Base-by-base conservation (phyloP, 495 filamentous ascomycete species). In the Hypoxylon fragiforme region DNA sequence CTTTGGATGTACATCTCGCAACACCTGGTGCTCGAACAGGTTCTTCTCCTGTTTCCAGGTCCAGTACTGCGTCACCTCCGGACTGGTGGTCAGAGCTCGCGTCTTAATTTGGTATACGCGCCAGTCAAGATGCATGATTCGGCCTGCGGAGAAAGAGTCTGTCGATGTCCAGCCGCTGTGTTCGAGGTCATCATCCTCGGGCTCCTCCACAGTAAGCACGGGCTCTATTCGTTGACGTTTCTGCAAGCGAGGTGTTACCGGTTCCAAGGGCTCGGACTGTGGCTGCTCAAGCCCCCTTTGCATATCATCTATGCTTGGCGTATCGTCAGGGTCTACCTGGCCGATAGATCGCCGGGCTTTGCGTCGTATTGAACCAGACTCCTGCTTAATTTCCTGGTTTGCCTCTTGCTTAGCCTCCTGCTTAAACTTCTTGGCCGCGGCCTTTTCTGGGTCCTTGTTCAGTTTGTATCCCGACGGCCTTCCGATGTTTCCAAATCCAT, bases 21-120 rank as follows among this genome's bases (percentile, higher is more conserved):
- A 65, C 11, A 78, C 72, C 44, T 77, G 75, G 57, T 79, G 76
- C 64, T 79, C 75, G 15, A 77, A 70, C 31, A 65, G 41, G 13
- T 47, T 44, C 36, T 60, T 68, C 18, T 73, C 67, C 11, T 30
- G 55, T 30, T 64, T 66, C 67, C 68, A 79, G 46, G 75, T 75
- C 75, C 75, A 77, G 65, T 79, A 79, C 55, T 79, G 76, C n/a
- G 74, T 78, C 11, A 76, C 68, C 2, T 65, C 21, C 1, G 62
- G 42, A 52, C 70, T 72, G 20, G 66, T 77, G 2, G 74, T 69
- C 15, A 72, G 50, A 8, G 44, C 44, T 24, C 50, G 54, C 22
- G 70, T 71, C 66, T 75, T 75, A 56, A 79, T 70, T 50, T 78
- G 75, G n/a, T 72, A 60, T 6, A 79, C 46, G 13, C 74, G 70